Evolutionary conservation across 352 stramenopile species (phyloP), one percentile per base, ranked within the genome.

Genomic region (Phytophthora sp.): DNA sequence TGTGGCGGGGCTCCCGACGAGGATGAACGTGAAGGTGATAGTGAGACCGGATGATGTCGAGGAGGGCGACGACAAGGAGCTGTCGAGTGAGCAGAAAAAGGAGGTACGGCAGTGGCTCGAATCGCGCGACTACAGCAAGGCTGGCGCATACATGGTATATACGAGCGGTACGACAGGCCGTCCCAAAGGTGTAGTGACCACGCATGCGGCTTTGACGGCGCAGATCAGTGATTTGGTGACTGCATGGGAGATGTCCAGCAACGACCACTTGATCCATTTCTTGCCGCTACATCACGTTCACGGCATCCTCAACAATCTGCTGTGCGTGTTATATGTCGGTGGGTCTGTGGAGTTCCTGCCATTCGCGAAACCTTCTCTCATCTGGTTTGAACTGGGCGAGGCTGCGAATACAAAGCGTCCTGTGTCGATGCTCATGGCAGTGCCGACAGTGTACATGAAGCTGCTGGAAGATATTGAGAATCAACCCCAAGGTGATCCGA

Each of bases 261-360:
- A 62, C 20, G 93, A 98, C 70, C 84, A 89, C n/a, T 71, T 97
- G 60, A 67, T 97, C 24, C 89, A 97, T 62, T 94, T 96, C 58
- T 50, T 98, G 7, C 93, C 93, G 18, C 65, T 98, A 24, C 91
- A 98, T 55, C 93, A 98, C 58, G 79, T 97, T 7, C 92, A 98
- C 68, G 92, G 91, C 21, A 81, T 97, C 13, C 76, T 98, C 24
- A 98, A 97, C 78, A 96, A 95, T 46, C 41, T 96, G 18, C 63
- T 90, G 15, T 96, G 88, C 75, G 78, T 89, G 15, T 73, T 93
- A 56, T 94, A 85, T 59, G 76, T 75, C 20, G 91, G 91, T 24
- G 90, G 77, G 7, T 90, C 82, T 54, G 76, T 97, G 45, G 85
- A 97, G 73, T 96, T 96, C 60, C 61, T 95, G 18, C 23, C 62